Evolutionary conservation across 2,329 filamentous ascomycete species (phyloP).

Genomic region (Geosmithia putterillii): DNA sequence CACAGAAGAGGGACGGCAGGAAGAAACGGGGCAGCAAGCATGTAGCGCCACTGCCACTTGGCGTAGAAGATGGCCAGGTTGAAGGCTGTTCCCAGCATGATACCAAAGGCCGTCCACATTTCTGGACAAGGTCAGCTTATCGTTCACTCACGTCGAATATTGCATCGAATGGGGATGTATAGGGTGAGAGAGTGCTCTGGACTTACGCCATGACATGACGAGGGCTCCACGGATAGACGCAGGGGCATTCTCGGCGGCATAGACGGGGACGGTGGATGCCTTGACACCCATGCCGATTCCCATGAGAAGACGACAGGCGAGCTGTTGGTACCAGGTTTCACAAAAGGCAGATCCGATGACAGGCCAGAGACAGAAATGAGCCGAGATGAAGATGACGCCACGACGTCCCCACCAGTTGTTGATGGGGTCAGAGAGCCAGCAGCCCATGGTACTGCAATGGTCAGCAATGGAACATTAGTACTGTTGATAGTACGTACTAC

Average conservation of each 20-base stretch:
- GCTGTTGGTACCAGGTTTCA: constrained; percentile 54
- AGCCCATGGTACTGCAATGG: constrained; percentile 10
- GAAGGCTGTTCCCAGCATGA: constrained; percentile 27
- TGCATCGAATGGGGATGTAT: background rate
- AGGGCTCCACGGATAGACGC: constrained; percentile 58
- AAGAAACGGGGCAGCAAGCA: constrained; percentile 50
- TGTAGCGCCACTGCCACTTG: constrained; percentile 22
- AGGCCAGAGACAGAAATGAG: constrained; percentile 55
- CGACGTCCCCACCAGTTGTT: constrained; percentile 30
- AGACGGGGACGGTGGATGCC: constrained; percentile 55
- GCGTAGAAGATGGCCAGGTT: constrained; percentile 17
- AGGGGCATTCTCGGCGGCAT: constrained; percentile 61
- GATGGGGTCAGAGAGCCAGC: constrained; percentile 56
- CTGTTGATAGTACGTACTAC: background rate
- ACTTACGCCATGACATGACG: constrained; percentile 61
- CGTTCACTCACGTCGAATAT: background rate
- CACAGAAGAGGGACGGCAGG: constrained; percentile 39
- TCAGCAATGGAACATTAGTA: too few species aligned
- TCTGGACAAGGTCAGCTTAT: constrained; percentile 20
- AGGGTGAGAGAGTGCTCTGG: background rate
- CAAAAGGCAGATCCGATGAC: constrained; percentile 53
- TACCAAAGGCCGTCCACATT: constrained; percentile 50
- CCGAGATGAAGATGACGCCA: constrained; percentile 57
- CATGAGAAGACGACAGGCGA: constrained; percentile 54
- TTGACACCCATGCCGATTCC: constrained; percentile 61